These are phyloP conservation scores for Sporothrix sp. DNA, from an alignment of 2,329 filamentous ascomycete genomes.

Conservation along the genomic window DNA sequence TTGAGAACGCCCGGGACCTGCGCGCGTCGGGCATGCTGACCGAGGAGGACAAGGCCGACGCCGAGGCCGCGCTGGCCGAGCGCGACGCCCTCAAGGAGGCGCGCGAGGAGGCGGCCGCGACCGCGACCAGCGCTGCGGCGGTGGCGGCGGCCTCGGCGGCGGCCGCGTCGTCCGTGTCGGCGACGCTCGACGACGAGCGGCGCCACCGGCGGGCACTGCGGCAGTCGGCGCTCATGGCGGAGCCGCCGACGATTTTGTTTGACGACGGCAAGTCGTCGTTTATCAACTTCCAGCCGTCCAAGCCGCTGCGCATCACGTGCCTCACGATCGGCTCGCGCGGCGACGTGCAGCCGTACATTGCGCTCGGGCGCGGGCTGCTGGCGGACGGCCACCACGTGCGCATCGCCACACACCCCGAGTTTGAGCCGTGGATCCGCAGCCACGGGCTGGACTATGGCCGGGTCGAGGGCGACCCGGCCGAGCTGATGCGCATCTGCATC, in stretches of 20 bases:
- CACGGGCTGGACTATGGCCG: slow-evolving; percentile 89
- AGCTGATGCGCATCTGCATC: slow-evolving; percentile 92
- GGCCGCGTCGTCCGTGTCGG: neutral
- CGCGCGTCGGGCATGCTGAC: slow-evolving; percentile 59
- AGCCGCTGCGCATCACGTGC: slow-evolving; percentile 77
- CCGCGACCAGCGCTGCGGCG: slow-evolving; percentile 28
- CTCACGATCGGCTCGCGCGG: slow-evolving; percentile 92
- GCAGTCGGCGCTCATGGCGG: slow-evolving; percentile 36
- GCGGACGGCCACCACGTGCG: slow-evolving; percentile 77
- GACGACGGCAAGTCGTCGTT: slow-evolving; percentile 84
- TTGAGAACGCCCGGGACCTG: slow-evolving; percentile 64
- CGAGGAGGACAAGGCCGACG: slow-evolving; percentile 58
- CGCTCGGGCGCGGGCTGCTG: slow-evolving; percentile 80
- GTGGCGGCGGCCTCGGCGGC: neutral
- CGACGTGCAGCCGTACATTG: slow-evolving; percentile 96
- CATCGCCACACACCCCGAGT: slow-evolving; percentile 89
- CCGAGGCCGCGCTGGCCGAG: slow-evolving; percentile 68
- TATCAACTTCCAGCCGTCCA: slow-evolving; percentile 77
- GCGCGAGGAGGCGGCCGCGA: slow-evolving; percentile 40
- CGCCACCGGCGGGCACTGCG: slow-evolving; percentile 39
- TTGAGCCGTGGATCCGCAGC: slow-evolving; percentile 78
- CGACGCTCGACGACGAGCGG: neutral
- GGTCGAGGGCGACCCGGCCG: slow-evolving; percentile 82
- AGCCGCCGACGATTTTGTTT: slow-evolving; percentile 69
- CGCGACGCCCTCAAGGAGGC: slow-evolving; percentile 71